phyloP scores from a whole-genome alignment of 2,329 filamentous ascomycete genomes.

The Bisporella sp. region DNA sequence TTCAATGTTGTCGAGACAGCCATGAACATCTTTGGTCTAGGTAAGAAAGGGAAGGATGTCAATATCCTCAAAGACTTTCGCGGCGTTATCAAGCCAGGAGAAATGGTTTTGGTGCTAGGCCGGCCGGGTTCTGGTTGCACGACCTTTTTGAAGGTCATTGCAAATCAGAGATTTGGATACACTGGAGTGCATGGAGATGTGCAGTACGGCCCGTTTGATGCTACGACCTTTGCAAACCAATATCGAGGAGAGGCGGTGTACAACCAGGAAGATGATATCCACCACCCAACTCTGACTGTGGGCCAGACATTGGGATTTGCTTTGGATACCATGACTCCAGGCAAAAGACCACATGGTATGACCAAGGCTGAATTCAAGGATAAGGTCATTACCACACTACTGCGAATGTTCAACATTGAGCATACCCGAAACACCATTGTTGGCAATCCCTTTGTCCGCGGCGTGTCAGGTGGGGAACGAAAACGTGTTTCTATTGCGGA shows the following conservation, averaged over 20 bases:
- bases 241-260: slow-evolving; percentile 71
- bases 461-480: slow-evolving; percentile 73
- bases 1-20: slow-evolving; percentile 66
- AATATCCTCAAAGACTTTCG: slow-evolving; percentile 65
- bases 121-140: slow-evolving; percentile 68
- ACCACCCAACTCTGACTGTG: slow-evolving; percentile 68
- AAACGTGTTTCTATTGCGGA: slow-evolving; percentile 78
- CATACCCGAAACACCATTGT: slow-evolving; percentile 71
- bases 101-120: slow-evolving; percentile 69
- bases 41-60: slow-evolving; percentile 62
- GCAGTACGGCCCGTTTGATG: slow-evolving; percentile 64
- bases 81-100: slow-evolving; percentile 58
- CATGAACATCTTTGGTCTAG: slow-evolving; percentile 55
- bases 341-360: slow-evolving; percentile 36
- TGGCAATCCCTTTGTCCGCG: slow-evolving; percentile 60
- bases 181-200: slow-evolving; percentile 63
- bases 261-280: slow-evolving; percentile 69
- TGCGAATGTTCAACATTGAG: slow-evolving; percentile 72
- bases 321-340: slow-evolving; percentile 44
- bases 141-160: slow-evolving; percentile 70
- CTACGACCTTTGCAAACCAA: slow-evolving; percentile 57
- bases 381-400: slow-evolving; percentile 60
- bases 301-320: slow-evolving; percentile 74
- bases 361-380: slow-evolving; percentile 58
- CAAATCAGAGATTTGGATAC: slow-evolving; percentile 61